Conservation (phyloP, 2,329 filamentous ascomycete genomes). For the Fusarium hostae region DNA sequence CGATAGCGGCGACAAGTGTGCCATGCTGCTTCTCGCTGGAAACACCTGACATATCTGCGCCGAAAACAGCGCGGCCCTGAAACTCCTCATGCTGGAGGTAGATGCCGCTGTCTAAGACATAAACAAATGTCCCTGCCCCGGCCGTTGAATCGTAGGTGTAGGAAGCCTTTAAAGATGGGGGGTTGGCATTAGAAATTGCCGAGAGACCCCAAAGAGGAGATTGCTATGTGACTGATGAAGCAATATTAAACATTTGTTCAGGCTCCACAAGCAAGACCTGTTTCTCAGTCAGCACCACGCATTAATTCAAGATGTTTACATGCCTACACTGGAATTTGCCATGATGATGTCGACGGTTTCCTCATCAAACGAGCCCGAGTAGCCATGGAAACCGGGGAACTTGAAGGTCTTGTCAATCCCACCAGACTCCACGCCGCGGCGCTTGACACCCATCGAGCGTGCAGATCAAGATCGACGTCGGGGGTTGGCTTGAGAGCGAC, state of each 20-base stretch:
- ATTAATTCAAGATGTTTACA: fast-evolving
- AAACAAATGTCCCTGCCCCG: conserved; percentile 5
- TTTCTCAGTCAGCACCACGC: fast-evolving
- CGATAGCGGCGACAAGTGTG: conserved; percentile 17
- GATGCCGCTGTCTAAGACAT: conserved; percentile 16
- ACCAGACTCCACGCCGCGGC: background rate
- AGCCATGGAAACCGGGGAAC: conserved; percentile 7
- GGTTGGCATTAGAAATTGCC: conserved; percentile 10
- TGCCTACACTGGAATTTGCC: background rate
- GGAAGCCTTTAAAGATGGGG: background rate
- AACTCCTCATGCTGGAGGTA: background rate
- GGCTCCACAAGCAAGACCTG: background rate
- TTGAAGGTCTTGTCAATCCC: background rate
- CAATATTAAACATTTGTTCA: background rate
- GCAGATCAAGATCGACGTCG: background rate
- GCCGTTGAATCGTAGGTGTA: conserved; percentile 23
- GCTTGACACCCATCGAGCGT: background rate
- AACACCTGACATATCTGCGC: conserved; percentile 3
- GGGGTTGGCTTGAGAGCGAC: background rate
- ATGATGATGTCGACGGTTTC: conserved; percentile 4
- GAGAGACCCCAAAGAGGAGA: conserved; percentile 8
- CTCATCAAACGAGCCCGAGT: background rate
- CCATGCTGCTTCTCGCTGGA: conserved; percentile 1
- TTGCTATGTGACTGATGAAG: background rate
- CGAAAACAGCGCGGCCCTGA: conserved; percentile 8